These are phyloP conservation scores for Piloderma croceum DNA, from an alignment of 768 basidiomycete species.

Conservation along the genomic window DNA sequence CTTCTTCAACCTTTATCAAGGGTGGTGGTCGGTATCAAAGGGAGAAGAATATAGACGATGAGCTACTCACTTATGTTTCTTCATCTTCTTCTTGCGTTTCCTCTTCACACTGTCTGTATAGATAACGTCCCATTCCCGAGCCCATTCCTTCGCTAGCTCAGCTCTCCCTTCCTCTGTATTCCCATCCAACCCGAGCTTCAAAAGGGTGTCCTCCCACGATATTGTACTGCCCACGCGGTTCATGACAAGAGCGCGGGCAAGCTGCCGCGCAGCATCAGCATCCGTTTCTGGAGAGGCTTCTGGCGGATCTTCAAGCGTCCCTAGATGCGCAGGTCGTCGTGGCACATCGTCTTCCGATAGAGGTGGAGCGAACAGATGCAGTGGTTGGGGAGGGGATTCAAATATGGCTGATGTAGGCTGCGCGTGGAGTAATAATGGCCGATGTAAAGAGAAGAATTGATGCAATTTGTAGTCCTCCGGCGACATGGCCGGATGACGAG, in stretches of 20 bases:
- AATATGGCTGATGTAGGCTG: slow-evolving; percentile 57
- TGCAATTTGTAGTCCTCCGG: slow-evolving; percentile 73
- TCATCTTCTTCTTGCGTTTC: slow-evolving; percentile 91
- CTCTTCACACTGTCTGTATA: slow-evolving; percentile 78
- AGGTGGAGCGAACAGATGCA: slow-evolving; percentile 10
- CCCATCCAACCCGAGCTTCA: slow-evolving; percentile 56
- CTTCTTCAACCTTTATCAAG: slow-evolving; percentile 68
- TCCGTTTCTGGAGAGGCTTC: slow-evolving; percentile 64
- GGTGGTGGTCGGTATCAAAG: slow-evolving; percentile 5
- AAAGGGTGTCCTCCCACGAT: slow-evolving; percentile 66
- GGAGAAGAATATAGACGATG: slow-evolving; percentile 5
- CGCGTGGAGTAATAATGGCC: slow-evolving; percentile 67
- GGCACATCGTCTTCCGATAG: no score
- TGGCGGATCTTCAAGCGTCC: slow-evolving; percentile 37
- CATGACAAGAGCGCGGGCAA: slow-evolving; percentile 70
- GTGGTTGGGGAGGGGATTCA: slow-evolving; percentile 24
- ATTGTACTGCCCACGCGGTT: slow-evolving; percentile 55
- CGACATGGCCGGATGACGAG: slow-evolving; percentile 50
- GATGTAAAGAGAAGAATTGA: slow-evolving; percentile 79
- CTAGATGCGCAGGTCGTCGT: slow-evolving; percentile 23
- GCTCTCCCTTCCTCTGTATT: slow-evolving; percentile 45
- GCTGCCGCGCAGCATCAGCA: slow-evolving; percentile 72
- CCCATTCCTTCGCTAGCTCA: slow-evolving; percentile 46
- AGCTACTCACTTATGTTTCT: slow-evolving; percentile 83
- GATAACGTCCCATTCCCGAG: slow-evolving; percentile 59